Conservation (phyloP, 805 yeast species). For the Kockiozyma suomiensis region DNA sequence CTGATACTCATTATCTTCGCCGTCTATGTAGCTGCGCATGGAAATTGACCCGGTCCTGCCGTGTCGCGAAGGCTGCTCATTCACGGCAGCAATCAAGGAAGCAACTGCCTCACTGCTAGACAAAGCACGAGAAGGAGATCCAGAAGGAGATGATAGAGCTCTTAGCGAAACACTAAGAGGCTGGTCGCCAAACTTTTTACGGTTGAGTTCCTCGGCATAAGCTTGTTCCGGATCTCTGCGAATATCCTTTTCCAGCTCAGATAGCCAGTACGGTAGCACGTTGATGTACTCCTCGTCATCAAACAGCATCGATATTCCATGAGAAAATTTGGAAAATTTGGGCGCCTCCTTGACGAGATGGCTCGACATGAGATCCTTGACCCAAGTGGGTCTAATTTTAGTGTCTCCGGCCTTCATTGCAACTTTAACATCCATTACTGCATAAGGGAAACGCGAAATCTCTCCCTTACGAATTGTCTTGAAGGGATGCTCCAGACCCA, state of each 20-base stretch:
- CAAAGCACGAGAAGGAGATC: conserved; percentile 4
- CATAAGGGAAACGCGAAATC: conserved; percentile 48
- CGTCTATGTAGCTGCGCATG: conserved; percentile 26
- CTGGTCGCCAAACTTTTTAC: conserved; percentile 38
- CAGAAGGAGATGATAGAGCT: conserved; percentile 5
- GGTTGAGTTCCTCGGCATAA: conserved; percentile 63
- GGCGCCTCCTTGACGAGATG: conserved; percentile 93
- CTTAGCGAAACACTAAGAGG: conserved; percentile 17
- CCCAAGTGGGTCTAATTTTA: conserved; percentile 55
- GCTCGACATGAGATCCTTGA: conserved; percentile 78
- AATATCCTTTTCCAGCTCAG: conserved; percentile 80
- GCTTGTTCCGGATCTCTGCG: conserved; percentile 79
- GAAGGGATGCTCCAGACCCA: conserved; percentile 67
- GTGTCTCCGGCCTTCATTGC: conserved; percentile 35
- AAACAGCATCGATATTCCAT: conserved; percentile 85
- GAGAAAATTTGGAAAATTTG: conserved; percentile 87
- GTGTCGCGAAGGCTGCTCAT: conserved; percentile 35
- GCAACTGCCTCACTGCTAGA: conserved; percentile 9
- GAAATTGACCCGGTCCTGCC: conserved; percentile 26
- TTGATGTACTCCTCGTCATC: conserved; percentile 82
- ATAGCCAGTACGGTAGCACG: conserved; percentile 91
- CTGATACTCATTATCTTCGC: conserved; percentile 22
- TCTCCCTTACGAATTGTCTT: conserved; percentile 83
- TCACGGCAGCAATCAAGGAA: conserved; percentile 16
- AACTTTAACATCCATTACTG: conserved; percentile 78